These are phyloP conservation scores for Brettanomyces custersianus DNA, from an alignment of 805 yeast species.

Conservation along the genomic window DNA sequence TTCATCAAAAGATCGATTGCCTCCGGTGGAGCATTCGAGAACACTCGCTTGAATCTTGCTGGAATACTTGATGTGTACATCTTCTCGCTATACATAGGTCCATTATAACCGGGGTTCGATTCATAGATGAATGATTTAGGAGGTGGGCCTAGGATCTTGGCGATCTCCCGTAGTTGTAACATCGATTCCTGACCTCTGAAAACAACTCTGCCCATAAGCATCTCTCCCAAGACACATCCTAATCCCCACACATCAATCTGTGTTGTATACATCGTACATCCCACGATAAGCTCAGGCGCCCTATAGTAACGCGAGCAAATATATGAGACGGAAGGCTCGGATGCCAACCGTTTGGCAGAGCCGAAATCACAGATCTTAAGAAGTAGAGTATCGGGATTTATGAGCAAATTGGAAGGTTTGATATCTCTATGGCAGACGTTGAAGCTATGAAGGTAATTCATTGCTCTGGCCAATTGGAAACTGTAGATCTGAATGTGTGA, in stretches of 20 bases:
- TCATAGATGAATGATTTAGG: constrained; percentile 60
- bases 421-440: constrained; percentile 81
- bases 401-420: constrained; percentile 73
- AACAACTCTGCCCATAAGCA: constrained; percentile 86
- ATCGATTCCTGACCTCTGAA: constrained; percentile 90
- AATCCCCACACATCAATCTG: constrained; percentile 97
- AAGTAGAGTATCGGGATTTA: constrained; percentile 58
- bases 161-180: constrained; percentile 81
- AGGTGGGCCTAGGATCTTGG: constrained; percentile 88
- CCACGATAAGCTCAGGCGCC: constrained; percentile 93
- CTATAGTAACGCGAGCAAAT: constrained; percentile 94
- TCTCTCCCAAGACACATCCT: constrained; percentile 94
- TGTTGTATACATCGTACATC: constrained; percentile 78
- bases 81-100: constrained; percentile 62
- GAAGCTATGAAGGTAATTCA: constrained; percentile 72
- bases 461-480: constrained; percentile 74
- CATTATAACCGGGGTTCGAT: constrained; percentile 67
- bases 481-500: constrained; percentile 70
- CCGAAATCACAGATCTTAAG: constrained; percentile 83
- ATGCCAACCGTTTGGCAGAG: constrained; percentile 65
- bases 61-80: constrained; percentile 23
- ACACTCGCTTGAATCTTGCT: constrained; percentile 46
- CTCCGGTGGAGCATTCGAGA: constrained; percentile 71
- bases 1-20: constrained; percentile 79
- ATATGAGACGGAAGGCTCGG: constrained; percentile 86